Evolutionary conservation across 768 basidiomycete genomes (phyloP).

Genomic region (Boletus vermiculosoides): DNA sequence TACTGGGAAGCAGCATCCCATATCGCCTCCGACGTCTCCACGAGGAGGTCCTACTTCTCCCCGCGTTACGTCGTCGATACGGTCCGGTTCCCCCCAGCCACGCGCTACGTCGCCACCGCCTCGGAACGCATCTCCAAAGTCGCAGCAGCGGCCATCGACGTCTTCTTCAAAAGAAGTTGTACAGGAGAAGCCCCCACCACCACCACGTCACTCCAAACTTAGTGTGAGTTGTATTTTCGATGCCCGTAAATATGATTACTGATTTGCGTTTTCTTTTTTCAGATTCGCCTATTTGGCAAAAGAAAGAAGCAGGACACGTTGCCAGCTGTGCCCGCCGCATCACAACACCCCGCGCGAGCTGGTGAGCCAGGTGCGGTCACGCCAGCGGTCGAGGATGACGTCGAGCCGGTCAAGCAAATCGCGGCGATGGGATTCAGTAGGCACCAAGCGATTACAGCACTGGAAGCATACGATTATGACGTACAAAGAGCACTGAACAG

Average conservation of each 20-base stretch:
- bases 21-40: constrained; percentile 43
- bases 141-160: constrained; percentile 51
- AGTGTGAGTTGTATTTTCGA: constrained; percentile 53
- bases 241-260: neutral
- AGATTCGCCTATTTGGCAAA: constrained; percentile 75
- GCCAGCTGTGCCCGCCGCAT: constrained; percentile 41
- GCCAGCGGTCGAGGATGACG: constrained; percentile 67
- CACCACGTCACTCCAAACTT: constrained; percentile 65
- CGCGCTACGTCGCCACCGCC: constrained; percentile 48
- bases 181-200: constrained; percentile 55
- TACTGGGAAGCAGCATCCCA: constrained; percentile 34
- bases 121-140: constrained; percentile 53
- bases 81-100: constrained; percentile 43
- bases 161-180: constrained; percentile 54
- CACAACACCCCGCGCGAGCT: constrained; percentile 42
- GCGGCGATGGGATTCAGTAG: constrained; percentile 91
- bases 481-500: constrained; percentile 76
- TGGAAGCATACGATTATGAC: constrained; percentile 84
- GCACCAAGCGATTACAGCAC: constrained; percentile 73
- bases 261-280: constrained; percentile 6
- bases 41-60: constrained; percentile 33
- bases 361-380: constrained; percentile 44
- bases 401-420: constrained; percentile 74
- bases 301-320: constrained; percentile 64
- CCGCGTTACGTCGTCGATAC: constrained; percentile 28